Base-by-base conservation (phyloP, 2,329 filamentous ascomycete species). In the Davidsoniella eucalypti region DNA sequence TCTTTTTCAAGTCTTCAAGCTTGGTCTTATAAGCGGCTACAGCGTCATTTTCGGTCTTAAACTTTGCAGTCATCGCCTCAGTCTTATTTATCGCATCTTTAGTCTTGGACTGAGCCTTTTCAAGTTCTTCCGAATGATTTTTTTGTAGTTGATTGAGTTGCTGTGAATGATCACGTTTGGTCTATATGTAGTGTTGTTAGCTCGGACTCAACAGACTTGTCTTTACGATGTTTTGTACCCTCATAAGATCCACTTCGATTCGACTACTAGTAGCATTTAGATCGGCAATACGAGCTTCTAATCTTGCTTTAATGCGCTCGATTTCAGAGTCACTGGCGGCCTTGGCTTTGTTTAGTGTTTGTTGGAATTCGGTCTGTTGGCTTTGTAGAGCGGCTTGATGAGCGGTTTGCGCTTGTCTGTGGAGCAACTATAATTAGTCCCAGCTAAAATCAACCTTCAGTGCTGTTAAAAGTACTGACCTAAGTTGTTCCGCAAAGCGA, bases 261-360 rank as follows among this genome's bases (percentile, higher is more conserved):
- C 72, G 70, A 50, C 72, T 75, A 25, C 82, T 70, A 1, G 69
- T 78, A 21, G 71, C 72, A 57, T 73, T 73, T 10, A 84, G 62
- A 54, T 81, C 78, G n/a, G 75, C 71, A 47, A 74, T 68, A 57
- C 84, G 78, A 1, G 74, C 76, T 41, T 83, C 80, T 23, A 64
- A 62, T 40, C 72, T 65, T 25, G 69, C 65, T 49, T 67, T 67
- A 2, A 66, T 59, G 36, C 72, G 68, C 44, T 75, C 71, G 1
- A 65, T 59, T 50, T 78, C 74, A 2, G 66, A 64, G 52, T 74
- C 67, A 68, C 63, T 3, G 62, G 63, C 54, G 71, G 75, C 42
- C 69, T 69, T 21, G 64, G 29, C 17, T 65, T 40, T 71, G 66
- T 2, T 69, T 67, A 73, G 55, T 45, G 67, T 61, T 48, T 64